A percentile compares a stretch with the other conserved stretches of the same genome.
Conservation (phyloP, 352 stramenopile species). For the Phytophthora citrophthora region DNA sequence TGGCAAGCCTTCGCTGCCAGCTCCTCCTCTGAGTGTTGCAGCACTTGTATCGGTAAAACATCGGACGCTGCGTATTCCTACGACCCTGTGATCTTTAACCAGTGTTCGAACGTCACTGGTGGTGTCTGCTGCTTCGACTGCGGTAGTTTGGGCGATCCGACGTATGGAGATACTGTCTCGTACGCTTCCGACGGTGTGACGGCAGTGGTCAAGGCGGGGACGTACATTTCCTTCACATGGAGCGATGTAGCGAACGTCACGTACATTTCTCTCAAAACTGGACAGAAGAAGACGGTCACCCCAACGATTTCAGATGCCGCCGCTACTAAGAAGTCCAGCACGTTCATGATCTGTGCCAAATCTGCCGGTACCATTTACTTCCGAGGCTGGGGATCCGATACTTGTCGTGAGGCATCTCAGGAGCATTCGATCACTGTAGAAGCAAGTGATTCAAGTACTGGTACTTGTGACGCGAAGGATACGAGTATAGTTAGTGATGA, state of each 20-base stretch:
- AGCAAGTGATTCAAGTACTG: conserved; percentile 31
- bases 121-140: conserved; percentile 83
- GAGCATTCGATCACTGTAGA: conserved; percentile 57
- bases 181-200: conserved; percentile 58
- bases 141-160: conserved; percentile 44
- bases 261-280: conserved; percentile 59
- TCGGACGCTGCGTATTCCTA: conserved; percentile 61
- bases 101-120: conserved; percentile 54
- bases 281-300: conserved; percentile 73
- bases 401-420: conserved; percentile 53
- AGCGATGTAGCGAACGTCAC: conserved; percentile 57
- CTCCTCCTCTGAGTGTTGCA: conserved; percentile 56
- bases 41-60: conserved; percentile 71
- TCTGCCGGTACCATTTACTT: conserved; percentile 61
- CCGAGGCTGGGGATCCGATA: conserved; percentile 63
- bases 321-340: conserved; percentile 42
- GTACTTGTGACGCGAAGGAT: conserved; percentile 25
- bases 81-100: conserved; percentile 63
- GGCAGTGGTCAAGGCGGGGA: conserved; percentile 53
- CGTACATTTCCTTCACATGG: conserved; percentile 65
- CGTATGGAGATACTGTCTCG: conserved; percentile 40
- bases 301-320: conserved; percentile 43
- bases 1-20: conserved; percentile 26
- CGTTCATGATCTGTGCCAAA: conserved; percentile 70
- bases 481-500: not conserved